Base-by-base conservation (phyloP, 2,329 filamentous ascomycete species). In the Coniochaeta sp. region DNA sequence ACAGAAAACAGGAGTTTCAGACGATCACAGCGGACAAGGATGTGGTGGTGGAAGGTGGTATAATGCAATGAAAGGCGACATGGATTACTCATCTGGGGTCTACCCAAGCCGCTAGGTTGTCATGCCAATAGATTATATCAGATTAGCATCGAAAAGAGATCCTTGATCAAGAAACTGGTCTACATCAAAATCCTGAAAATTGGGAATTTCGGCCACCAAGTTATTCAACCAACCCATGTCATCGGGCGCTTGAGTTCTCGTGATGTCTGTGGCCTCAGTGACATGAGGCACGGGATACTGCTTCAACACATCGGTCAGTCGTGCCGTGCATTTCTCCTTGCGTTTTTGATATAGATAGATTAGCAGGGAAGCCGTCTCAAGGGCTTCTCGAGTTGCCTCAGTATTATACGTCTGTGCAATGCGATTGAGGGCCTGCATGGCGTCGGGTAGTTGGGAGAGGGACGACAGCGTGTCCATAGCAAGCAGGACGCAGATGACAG, bases 401-500 rank as follows among this genome's bases (percentile, higher is more conserved):
- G 77, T 82, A 22, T 78, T 73, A 62, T 80, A 82, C 0, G 73
- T 72, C 0, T 69, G 67, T 0, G 74, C 70, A 0, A 81, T 74
- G 17, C 75, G 70, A 22, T 71, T 69, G 0, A 83, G 69, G 2
- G 76, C 77, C 59, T 70, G 72, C 78, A 86, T 80, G 0, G 81
- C 82, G 24, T 81, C 77, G 2, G 72, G 71, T 6, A 86, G 73
- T 60, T 80, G 72, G 0, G 73, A 71, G 0, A 84, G 70, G 0
- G 79, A 79, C 0, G 80, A 72, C 0, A 74, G 73, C 0, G 74
- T 82, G 58, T 86, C 82, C 57, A 85, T 81, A 0, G 80, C 80
- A 1, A 86, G 71, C 6, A 85, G 70, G 0, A 82, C 74, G 61
- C 82, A 85, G 33, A 85, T 75, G 0, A 82, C 77, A 59, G 85